A percentile compares a stretch with the other conserved stretches of the same genome.
phyloP scores from a whole-genome alignment of 116 monocot genomes.

The Dioscorea cayenensis region DNA sequence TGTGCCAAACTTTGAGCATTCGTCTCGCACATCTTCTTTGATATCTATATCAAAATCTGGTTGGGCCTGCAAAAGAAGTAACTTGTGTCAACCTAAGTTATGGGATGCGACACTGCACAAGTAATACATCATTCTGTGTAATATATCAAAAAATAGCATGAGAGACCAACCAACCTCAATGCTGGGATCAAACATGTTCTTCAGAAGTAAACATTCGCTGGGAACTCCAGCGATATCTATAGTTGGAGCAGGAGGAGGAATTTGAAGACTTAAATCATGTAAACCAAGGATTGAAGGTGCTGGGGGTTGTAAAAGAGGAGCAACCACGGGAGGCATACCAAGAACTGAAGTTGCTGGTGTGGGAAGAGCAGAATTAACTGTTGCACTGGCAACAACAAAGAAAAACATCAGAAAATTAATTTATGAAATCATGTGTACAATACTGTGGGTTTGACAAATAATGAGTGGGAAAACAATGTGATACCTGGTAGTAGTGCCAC shows the following conservation, averaged over 20 bases:
- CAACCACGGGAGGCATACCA: constrained; percentile 46
- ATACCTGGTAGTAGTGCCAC: constrained; percentile 65
- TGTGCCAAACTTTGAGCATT: constrained; percentile 85
- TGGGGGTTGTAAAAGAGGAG: constrained; percentile 39
- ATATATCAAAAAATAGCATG: neutral
- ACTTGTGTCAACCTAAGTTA: neutral
- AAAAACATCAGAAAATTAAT: neutral
- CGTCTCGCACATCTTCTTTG: constrained; percentile 90
- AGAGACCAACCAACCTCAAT: constrained; percentile 53
- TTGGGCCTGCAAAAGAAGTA: constrained; percentile 54
- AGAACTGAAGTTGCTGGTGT: constrained; percentile 57
- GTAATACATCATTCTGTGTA: neutral
- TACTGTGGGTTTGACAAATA: neutral
- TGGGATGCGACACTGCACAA: neutral
- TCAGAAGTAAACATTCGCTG: constrained; percentile 81
- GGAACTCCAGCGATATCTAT: constrained; percentile 50
- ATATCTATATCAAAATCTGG: constrained; percentile 97
- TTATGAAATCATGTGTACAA: neutral
- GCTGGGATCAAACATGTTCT: constrained; percentile 96
- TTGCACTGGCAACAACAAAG: constrained; percentile 31
- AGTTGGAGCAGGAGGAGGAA: constrained; percentile 20
- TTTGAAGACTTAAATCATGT: constrained; percentile 29
- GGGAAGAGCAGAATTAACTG: constrained; percentile 23
- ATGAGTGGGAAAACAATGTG: neutral
- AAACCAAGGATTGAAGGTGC: constrained; percentile 50